phyloP scores from a whole-genome alignment of 1,284 basidiomycete genomes.

The Boletus subluridellus region DNA sequence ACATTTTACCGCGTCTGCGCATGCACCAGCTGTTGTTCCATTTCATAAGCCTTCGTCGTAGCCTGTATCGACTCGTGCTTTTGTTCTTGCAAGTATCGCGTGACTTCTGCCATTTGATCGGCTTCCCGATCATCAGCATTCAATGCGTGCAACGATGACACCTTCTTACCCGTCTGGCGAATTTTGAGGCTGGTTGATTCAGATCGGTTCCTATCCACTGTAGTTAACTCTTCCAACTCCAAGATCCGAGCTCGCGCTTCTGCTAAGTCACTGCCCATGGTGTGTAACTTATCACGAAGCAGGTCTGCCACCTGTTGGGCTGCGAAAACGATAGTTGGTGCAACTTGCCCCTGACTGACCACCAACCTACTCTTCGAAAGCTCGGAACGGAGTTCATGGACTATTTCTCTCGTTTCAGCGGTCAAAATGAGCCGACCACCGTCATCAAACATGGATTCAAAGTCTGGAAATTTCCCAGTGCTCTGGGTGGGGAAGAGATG shows the following conservation, averaged over 20 bases:
- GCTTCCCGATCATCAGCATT: constrained; percentile 24
- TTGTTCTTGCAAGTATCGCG: constrained; percentile 28
- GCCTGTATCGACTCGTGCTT: constrained; percentile 29
- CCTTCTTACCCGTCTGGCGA: constrained; percentile 30
- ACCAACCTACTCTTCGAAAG: constrained; percentile 33
- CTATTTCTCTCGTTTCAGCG: constrained; percentile 33
- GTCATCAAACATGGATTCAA: constrained; percentile 35
- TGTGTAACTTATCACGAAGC: constrained; percentile 49
- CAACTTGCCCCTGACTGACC: constrained; percentile 32
- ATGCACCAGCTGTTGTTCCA: constrained; percentile 31
- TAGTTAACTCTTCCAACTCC: constrained; percentile 40
- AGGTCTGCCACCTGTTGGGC: constrained; percentile 52
- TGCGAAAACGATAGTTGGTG: constrained; percentile 24
- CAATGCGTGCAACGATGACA: neutral
- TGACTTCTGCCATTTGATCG: constrained; percentile 25
- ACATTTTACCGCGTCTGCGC: constrained; percentile 20
- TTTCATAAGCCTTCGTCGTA: constrained; percentile 21
- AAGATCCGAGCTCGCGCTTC: constrained; percentile 40
- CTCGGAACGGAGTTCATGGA: constrained; percentile 40
- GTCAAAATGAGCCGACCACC: constrained; percentile 29
- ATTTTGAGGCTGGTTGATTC: constrained; percentile 26
- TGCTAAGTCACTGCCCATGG: constrained; percentile 42
- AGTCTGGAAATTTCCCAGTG: constrained; percentile 16
- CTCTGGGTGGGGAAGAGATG: neutral
- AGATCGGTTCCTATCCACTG: constrained; percentile 28